Conservation (phyloP, 495 filamentous ascomycete species). For the Pyronema omphalodes region DNA sequence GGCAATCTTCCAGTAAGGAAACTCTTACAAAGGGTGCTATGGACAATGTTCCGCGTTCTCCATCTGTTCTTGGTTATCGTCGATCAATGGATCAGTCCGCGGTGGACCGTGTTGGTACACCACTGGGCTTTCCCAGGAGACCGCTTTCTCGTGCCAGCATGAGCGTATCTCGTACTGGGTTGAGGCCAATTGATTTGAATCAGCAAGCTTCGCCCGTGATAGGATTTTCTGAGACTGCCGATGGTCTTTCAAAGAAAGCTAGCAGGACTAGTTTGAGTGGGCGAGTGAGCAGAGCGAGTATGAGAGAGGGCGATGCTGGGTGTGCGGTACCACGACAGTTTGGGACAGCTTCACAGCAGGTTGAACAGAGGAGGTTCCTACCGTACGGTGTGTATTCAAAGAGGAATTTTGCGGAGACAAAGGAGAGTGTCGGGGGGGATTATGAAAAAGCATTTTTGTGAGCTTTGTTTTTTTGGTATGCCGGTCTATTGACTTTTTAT, state of each 20-base stretch:
- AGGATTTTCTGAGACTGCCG: not conserved
- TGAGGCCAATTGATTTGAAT: not conserved
- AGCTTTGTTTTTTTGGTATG: not conserved
- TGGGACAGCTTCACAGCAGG: not conserved
- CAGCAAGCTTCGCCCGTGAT: not conserved
- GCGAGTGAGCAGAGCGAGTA: conserved; percentile 1
- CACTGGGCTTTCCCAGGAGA: not conserved
- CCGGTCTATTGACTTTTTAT: not conserved
- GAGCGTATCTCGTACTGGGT: not conserved
- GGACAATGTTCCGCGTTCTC: not conserved
- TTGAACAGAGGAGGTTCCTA: not conserved
- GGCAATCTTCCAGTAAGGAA: not conserved
- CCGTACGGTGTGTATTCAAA: not conserved
- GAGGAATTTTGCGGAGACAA: not conserved
- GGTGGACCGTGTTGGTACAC: not conserved
- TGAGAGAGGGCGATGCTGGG: conserved; percentile 1
- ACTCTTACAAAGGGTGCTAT: not conserved
- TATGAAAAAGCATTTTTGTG: not conserved
- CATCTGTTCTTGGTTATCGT: not conserved
- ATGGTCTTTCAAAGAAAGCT: not conserved
- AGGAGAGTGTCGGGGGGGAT: not conserved
- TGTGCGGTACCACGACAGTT: conserved; percentile 1
- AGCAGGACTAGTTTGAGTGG: conserved; percentile 4
- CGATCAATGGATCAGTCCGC: not conserved
- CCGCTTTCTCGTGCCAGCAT: not conserved